Conservation (phyloP, 2,329 filamentous ascomycete genomes). For the Byssochlamys sp. region DNA sequence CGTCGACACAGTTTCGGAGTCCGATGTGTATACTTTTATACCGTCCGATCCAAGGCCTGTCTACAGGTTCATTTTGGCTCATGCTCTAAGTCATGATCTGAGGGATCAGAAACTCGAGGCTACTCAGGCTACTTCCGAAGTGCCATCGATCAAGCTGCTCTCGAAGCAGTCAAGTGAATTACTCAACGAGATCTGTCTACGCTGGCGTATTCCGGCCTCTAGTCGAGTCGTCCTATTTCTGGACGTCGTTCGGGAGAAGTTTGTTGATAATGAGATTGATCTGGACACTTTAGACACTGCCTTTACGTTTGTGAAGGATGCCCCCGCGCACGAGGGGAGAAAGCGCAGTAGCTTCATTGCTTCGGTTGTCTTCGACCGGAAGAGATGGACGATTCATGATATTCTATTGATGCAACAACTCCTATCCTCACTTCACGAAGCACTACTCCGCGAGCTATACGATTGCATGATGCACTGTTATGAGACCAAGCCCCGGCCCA, state of each 20-base stretch:
- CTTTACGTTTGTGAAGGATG: conserved; percentile 71
- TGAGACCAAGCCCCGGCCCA: conserved; percentile 72
- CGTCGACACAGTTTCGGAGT: conserved; percentile 36
- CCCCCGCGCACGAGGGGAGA: conserved; percentile 55
- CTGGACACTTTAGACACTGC: conserved; percentile 73
- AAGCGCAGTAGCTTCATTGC: conserved; percentile 42
- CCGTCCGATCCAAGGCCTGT: conserved; percentile 72
- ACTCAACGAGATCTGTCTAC: conserved; percentile 70
- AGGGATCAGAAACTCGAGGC: conserved; percentile 45
- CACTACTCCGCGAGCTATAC: conserved; percentile 75
- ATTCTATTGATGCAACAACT: conserved; percentile 63
- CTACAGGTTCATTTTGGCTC: conserved; percentile 72
- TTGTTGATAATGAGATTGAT: conserved; percentile 68
- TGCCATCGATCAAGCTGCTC: conserved; percentile 44
- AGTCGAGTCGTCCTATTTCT: conserved; percentile 71
- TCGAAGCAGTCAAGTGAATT: conserved; percentile 74
- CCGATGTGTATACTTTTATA: conserved; percentile 73
- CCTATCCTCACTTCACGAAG: conserved; percentile 66
- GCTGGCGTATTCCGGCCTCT: conserved; percentile 81
- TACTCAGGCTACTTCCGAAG: conserved; percentile 39
- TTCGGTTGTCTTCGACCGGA: conserved; percentile 47
- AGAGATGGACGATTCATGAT: conserved; percentile 61
- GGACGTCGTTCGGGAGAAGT: conserved; percentile 77
- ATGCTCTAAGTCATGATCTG: conserved; percentile 58
- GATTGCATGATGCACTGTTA: conserved; percentile 81